Evolutionary conservation across 805 yeast species (phyloP), one percentile per base, ranked within the genome.

Genomic region (Cyberlindnera euphorbiiphila): DNA sequence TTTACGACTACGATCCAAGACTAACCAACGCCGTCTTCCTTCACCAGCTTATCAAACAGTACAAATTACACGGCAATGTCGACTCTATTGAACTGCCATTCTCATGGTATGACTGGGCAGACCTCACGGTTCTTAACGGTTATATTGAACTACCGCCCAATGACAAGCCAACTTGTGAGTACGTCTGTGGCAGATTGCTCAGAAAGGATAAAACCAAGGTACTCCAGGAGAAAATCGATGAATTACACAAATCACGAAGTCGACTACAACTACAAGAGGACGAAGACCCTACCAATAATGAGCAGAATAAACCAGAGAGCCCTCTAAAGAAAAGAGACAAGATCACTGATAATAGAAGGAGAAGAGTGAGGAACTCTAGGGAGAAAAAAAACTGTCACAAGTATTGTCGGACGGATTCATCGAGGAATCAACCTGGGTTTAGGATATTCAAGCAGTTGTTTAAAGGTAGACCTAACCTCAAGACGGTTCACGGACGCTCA

Each of bases 81-180:
- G n/a, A n/a, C n/a, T n/a, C n/a, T n/a, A n/a, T 75, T 0, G 41
- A 45, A 19, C 15, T 45, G 10, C 72, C 74, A 1, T 74, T 76
- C 46, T 74, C 74, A 32, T 76, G 81, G 82, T 69, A 68, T 35
- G 82, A 76, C 45, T 75, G 80, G 78, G 64, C 65, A 0, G 75
- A 72, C 45, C 55, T 72, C 47, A 62, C 70, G 1, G 53, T 56
- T 8, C 55, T 69, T 34, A 65, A 72, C 46, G 61, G 65, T 32
- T 52, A 66, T 16, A 51, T 64, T 3, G 68, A 64, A 34, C 39
- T 59, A 6, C 47, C 49, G 2, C 39, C 44, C 13, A 32, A 32
- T 2, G 40, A 45, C 22, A 52, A 52, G 28, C 49, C 53, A n/a
- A 36, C 42, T 12, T 52, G 57, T 29, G 34, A 39, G 1, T 42